Percentiles rank a stretch among this genome's conserved stretches.
Evolutionary conservation across 192 early-diverging fungal species (phyloP).

Genomic region (Gonapodya prolifera): DNA sequence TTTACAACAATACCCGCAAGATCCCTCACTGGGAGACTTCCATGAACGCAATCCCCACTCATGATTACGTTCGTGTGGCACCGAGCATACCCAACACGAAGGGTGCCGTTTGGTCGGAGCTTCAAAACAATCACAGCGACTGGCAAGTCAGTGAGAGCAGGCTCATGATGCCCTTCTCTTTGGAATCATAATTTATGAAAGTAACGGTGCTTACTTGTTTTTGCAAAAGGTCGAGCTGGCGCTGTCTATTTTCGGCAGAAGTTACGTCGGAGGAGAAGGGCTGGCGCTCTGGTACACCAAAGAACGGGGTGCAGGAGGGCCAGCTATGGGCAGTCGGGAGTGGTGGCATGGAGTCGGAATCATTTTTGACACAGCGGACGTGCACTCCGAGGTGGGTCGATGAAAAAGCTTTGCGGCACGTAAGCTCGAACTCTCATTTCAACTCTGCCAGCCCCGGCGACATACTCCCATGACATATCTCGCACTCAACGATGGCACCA

Average conservation of each 20-base stretch:
- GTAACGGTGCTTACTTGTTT: no score
- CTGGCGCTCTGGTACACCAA: conserved; percentile 75
- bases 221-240: conserved; percentile 51
- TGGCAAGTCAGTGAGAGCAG: no score
- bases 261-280: conserved; percentile 52
- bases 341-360: conserved; percentile 22
- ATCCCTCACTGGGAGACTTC: conserved; percentile 37
- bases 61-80: conserved; percentile 43
- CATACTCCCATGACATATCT: no score
- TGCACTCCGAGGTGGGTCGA: no score
- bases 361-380: neutral
- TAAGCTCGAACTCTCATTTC: no score
- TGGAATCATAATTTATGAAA: no score
- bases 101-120: conserved; percentile 47
- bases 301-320: conserved; percentile 17
- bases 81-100: conserved; percentile 37
- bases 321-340: neutral
- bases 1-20: conserved; percentile 15
- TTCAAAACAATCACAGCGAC: conserved; percentile 46
- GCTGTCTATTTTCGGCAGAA: conserved; percentile 42
- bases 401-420: no score
- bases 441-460: no score
- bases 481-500: no score
- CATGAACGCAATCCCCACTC: conserved; percentile 19
- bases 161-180: no score